These are phyloP conservation scores for Aureobasidium pullulans DNA, from an alignment of 2,329 filamentous ascomycete genomes.

Conservation along the genomic window DNA sequence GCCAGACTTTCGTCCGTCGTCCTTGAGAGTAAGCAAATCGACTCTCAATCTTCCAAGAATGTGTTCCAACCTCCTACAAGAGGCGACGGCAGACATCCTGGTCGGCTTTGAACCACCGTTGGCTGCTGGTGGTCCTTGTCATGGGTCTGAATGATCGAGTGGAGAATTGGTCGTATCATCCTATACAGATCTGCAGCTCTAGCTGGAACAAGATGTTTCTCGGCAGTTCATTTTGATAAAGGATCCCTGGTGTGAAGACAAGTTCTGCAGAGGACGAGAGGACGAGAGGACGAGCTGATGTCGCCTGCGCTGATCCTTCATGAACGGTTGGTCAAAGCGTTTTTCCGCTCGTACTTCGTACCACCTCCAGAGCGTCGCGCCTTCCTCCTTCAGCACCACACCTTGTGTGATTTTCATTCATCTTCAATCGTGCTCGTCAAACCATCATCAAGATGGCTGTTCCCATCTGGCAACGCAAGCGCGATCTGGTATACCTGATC, in stretches of 20 bases:
- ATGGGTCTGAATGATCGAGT: too few species aligned
- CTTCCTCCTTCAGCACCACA: background rate
- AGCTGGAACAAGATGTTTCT: too few species aligned
- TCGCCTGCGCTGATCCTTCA: background rate
- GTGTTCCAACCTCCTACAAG: too few species aligned
- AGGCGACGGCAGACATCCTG: too few species aligned
- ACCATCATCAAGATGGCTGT: slow-evolving; percentile 21
- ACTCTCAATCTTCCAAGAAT: too few species aligned
- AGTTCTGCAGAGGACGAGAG: background rate
- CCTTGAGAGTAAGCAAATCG: too few species aligned
- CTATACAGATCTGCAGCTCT: background rate
- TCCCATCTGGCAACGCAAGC: slow-evolving; percentile 32
- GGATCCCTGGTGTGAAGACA: too few species aligned
- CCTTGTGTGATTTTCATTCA: background rate
- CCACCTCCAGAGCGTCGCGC: background rate
- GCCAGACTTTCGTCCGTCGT: too few species aligned
- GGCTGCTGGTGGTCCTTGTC: background rate
- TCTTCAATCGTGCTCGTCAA: background rate
- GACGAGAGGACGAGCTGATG: background rate
- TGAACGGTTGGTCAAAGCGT: slow-evolving; percentile 1
- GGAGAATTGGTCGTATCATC: background rate
- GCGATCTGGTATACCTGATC: slow-evolving; percentile 44
- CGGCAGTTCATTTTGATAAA: too few species aligned
- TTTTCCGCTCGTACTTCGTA: background rate
- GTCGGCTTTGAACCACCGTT: too few species aligned